Conservation (phyloP, 208 protist species). For the Leishmania turanica region DNA sequence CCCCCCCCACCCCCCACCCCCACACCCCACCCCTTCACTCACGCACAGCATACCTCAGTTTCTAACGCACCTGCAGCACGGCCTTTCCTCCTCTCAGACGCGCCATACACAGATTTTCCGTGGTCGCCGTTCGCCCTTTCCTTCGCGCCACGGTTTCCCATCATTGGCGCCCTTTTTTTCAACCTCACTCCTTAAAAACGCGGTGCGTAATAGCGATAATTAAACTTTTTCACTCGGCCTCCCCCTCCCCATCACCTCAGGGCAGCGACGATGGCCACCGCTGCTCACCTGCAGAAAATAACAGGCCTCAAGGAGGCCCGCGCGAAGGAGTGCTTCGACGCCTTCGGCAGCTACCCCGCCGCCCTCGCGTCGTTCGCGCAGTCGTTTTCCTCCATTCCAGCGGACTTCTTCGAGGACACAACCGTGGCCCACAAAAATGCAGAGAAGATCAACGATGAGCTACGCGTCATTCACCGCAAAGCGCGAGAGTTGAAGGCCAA, state of each 20-base stretch:
- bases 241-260: neutral
- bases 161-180: neutral
- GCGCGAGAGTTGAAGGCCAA: conserved; percentile 59
- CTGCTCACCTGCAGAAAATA: conserved; percentile 52
- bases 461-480: conserved; percentile 59
- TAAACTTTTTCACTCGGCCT: neutral
- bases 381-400: conserved; percentile 52
- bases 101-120: neutral
- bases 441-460: conserved; percentile 66
- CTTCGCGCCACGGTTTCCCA: neutral
- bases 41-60: neutral
- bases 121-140: neutral
- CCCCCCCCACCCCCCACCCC: neutral
- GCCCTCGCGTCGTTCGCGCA: conserved; percentile 84
- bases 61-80: neutral
- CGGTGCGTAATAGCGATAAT: neutral
- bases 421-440: conserved; percentile 39
- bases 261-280: conserved; percentile 9
- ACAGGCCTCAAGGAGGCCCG: conserved; percentile 62
- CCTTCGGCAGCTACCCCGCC: conserved; percentile 57
- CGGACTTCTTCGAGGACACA: conserved; percentile 59
- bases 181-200: neutral
- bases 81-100: neutral
- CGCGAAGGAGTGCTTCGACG: conserved; percentile 68
- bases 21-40: neutral